Conservation (phyloP, 2,329 filamentous ascomycete genomes). For the Epichloe gansuensis region DNA sequence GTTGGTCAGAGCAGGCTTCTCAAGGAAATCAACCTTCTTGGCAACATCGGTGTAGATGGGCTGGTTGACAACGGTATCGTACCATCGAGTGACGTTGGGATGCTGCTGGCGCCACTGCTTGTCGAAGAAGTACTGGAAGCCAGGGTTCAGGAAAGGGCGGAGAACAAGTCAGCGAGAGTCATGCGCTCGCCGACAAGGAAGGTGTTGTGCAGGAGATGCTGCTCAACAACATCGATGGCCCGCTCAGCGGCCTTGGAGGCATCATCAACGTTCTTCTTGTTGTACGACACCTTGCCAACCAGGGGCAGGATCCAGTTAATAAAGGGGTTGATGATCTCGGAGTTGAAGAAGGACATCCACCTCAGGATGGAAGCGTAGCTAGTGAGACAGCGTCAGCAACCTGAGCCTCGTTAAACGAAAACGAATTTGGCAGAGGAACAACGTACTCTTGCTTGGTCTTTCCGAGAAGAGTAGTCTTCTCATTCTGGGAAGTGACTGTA, state of each 20-base stretch:
- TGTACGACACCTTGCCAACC: conserved; percentile 72
- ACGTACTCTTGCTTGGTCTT: conserved; percentile 98
- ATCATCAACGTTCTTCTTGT: conserved; percentile 95
- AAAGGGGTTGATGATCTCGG: conserved; percentile 63
- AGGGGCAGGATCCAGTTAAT: conserved; percentile 80
- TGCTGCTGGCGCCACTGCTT: conserved; percentile 73
- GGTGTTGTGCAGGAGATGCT: conserved; percentile 83
- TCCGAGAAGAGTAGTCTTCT: conserved; percentile 97
- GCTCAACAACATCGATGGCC: conserved; percentile 63
- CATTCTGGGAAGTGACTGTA: conserved; percentile 94
- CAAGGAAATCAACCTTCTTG: conserved; percentile 64
- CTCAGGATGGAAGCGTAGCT: conserved; percentile 91
- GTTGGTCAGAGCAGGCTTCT: conserved; percentile 65
- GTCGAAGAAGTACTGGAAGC: conserved; percentile 91
- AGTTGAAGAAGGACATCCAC: conserved; percentile 97
- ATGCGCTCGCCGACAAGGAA: conserved; percentile 97
- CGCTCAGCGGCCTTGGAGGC: conserved; percentile 55
- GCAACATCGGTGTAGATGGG: conserved; percentile 75
- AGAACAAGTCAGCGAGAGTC: conserved; percentile 90
- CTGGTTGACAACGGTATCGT: conserved; percentile 86
- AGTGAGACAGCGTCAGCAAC: conserved; percentile 13
- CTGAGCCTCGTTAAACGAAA: neutral
- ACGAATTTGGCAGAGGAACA: neutral
- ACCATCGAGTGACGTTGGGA: conserved; percentile 89
- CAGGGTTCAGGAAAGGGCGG: conserved; percentile 66